Evolutionary conservation across 78 protist species (phyloP).

Genomic region (Dictyostelium purpureum): DNA sequence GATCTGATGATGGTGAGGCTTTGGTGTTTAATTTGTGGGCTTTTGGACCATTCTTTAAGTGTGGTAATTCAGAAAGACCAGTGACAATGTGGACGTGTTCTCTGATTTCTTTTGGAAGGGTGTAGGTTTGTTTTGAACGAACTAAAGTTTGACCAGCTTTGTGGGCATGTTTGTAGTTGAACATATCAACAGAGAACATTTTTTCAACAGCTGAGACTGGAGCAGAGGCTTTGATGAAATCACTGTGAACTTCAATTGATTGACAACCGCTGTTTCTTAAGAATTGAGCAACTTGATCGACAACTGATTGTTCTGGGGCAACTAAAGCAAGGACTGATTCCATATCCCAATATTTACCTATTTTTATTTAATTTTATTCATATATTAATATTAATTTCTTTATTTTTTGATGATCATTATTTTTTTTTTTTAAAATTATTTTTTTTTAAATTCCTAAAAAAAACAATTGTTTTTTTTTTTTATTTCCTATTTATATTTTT

Average conservation of each 20-base stretch:
- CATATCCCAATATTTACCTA: conserved; percentile 29
- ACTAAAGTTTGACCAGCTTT: not conserved
- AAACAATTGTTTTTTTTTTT: not conserved
- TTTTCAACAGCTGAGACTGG: conserved; percentile 22
- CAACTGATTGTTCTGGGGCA: not conserved
- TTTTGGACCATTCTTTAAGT: conserved; percentile 19
- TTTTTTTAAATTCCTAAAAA: not conserved
- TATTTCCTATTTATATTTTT: not conserved
- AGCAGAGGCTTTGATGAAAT: conserved; percentile 28
- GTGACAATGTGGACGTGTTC: conserved; percentile 53
- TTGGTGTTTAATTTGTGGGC: not conserved
- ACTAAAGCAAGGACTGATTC: conserved; percentile 22
- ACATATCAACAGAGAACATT: conserved; percentile 34
- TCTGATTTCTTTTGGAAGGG: conserved; percentile 18
- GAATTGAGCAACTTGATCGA: not conserved
- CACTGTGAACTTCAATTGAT: conserved; percentile 23
- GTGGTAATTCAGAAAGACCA: conserved; percentile 73
- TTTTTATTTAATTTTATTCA: not conserved
- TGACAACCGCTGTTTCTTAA: conserved; percentile 10
- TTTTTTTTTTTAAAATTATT: too few species aligned
- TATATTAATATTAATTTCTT: too few species aligned
- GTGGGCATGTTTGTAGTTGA: conserved; percentile 9
- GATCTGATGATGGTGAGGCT: conserved; percentile 22
- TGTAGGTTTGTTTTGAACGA: conserved; percentile 29
- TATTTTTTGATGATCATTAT: too few species aligned